phyloP scores from a whole-genome alignment of 2,329 filamentous ascomycete species.

The Hymenoscyphus fructigenus region DNA sequence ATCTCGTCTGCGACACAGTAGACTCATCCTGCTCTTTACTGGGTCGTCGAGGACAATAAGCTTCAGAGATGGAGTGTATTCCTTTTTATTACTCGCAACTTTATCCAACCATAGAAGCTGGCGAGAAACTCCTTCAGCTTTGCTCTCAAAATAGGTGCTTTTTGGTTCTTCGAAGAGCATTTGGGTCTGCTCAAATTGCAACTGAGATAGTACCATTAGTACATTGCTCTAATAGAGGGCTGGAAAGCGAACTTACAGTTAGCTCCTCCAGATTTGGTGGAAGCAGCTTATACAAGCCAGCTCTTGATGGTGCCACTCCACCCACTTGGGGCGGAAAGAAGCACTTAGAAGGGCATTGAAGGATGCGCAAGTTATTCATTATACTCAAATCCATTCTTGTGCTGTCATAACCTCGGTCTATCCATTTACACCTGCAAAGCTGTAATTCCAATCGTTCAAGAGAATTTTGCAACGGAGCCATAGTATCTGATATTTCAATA shows the following conservation, averaged over 20 bases:
- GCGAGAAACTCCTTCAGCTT: too few species aligned
- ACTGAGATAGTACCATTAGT: too few species aligned
- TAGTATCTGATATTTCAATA: too few species aligned
- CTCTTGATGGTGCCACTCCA: neutral
- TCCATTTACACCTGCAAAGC: too few species aligned
- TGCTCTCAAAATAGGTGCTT: too few species aligned
- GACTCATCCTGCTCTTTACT: too few species aligned
- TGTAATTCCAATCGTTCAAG: too few species aligned
- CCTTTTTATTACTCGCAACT: conserved; percentile 1
- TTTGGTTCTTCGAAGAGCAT: too few species aligned
- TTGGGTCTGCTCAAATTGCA: too few species aligned
- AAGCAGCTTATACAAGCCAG: conserved; percentile 4
- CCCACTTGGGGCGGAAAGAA: neutral
- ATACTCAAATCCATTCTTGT: neutral
- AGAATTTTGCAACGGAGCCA: too few species aligned
- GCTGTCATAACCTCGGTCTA: neutral
- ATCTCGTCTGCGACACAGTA: too few species aligned
- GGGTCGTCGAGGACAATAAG: neutral
- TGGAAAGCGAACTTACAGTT: neutral
- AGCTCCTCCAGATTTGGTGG: conserved; percentile 5
- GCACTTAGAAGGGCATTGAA: neutral
- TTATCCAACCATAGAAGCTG: neutral
- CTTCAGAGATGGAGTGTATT: neutral
- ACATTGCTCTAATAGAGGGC: too few species aligned
- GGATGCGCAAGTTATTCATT: neutral